Evolutionary conservation across 148 eudicot species (phyloP).

Genomic region (Persicaria tinctoria): DNA sequence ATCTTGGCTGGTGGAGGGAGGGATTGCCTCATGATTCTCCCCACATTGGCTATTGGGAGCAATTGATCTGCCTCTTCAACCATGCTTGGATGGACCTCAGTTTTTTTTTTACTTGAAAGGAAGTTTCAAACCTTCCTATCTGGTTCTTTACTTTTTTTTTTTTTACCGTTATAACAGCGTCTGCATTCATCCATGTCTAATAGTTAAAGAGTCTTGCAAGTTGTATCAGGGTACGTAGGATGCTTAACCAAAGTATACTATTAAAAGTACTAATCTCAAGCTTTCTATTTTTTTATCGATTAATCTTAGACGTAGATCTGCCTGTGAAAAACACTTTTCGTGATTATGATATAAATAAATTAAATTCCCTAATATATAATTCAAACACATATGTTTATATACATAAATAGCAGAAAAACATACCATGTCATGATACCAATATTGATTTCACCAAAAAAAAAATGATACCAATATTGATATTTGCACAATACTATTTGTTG

Average conservation of each 20-base stretch:
- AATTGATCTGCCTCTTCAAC: constrained; percentile 30
- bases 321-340: neutral
- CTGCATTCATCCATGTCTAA: neutral
- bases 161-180: neutral
- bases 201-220: neutral
- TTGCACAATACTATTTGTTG: neutral
- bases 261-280: neutral
- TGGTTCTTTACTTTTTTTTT: neutral
- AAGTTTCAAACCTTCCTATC: neutral
- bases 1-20: constrained; percentile 48
- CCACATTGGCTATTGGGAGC: constrained; percentile 50
- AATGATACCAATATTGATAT: neutral
- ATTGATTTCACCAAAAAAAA: too few species aligned
- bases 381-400: neutral
- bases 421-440: neutral
- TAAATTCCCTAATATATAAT: neutral
- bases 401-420: neutral
- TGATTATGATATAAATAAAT: neutral
- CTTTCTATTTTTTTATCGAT: neutral
- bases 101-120: neutral
- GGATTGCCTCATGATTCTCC: constrained; percentile 45
- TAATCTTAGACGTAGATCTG: neutral
- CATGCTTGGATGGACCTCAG: constrained; percentile 8
- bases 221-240: neutral
- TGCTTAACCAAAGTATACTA: neutral